Percentiles rank a stretch among this genome's conserved stretches.
Evolutionary conservation across 257 asterid species (phyloP).

Genomic region (Solanum virginianum): DNA sequence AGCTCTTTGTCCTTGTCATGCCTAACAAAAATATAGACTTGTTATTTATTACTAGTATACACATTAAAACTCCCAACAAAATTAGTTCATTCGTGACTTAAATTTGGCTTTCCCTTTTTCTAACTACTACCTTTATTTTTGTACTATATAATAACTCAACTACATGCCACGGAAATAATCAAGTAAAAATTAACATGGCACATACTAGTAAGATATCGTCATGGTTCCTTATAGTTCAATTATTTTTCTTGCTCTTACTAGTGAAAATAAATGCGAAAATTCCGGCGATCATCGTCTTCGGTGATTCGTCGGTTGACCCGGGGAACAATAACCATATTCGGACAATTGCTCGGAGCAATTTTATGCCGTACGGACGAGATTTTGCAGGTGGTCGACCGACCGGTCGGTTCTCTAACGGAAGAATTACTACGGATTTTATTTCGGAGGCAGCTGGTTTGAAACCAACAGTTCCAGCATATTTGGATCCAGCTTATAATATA

Average conservation of each 20-base stretch:
- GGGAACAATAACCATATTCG: conserved; percentile 71
- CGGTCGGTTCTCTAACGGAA: conserved; percentile 77
- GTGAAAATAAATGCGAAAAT: conserved; percentile 17
- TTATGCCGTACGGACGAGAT: conserved; percentile 77
- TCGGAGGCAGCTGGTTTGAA: conserved; percentile 65
- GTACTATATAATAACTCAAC: background rate
- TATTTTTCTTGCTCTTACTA: background rate
- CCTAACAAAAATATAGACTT: background rate
- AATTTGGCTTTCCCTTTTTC: background rate
- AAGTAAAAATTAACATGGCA: background rate
- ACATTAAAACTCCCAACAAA: background rate
- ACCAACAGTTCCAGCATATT: conserved; percentile 58
- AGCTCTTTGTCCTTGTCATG: background rate
- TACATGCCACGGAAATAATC: background rate
- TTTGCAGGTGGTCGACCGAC: conserved; percentile 53
- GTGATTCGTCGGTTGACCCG: conserved; percentile 87
- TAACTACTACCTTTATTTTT: background rate
- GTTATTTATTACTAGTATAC: background rate
- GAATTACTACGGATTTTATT: conserved; percentile 62
- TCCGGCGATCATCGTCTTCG: conserved; percentile 69
- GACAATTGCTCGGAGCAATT: conserved; percentile 64
- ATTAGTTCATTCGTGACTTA: background rate
- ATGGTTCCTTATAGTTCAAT: background rate
- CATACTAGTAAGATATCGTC: background rate
- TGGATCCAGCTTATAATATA: conserved; percentile 65